Percentiles rank a stretch among this genome's conserved stretches.
phyloP scores from a whole-genome alignment of 2,329 filamentous ascomycete species.

The Ophiocordyceps robertsii region DNA sequence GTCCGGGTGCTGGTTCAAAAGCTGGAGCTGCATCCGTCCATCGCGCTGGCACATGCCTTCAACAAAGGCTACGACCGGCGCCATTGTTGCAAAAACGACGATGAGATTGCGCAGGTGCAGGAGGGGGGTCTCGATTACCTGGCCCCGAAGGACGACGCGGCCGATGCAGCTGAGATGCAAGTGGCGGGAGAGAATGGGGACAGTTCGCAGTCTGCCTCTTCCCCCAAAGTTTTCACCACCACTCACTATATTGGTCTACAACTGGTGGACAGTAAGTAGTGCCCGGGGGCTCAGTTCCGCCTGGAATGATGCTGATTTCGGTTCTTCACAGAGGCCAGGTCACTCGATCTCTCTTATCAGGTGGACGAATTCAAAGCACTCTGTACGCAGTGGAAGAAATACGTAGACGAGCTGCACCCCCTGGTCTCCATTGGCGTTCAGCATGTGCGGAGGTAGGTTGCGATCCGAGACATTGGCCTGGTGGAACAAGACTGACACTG shows the following conservation, averaged over 20 bases:
- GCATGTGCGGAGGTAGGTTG: slow-evolving; percentile 68
- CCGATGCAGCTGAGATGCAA: slow-evolving; percentile 5
- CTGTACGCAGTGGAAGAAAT: slow-evolving; percentile 64
- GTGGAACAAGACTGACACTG: not conserved
- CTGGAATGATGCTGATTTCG: slow-evolving; percentile 14
- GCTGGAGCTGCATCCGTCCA: slow-evolving; percentile 67
- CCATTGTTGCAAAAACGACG: slow-evolving; percentile 51
- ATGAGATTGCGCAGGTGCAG: slow-evolving; percentile 38
- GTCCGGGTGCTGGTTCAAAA: slow-evolving; percentile 73
- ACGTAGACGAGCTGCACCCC: slow-evolving; percentile 54
- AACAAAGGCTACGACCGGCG: slow-evolving; percentile 82
- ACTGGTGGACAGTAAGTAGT: slow-evolving; percentile 53
- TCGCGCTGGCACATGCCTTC: slow-evolving; percentile 78
- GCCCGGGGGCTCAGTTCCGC: not conserved
- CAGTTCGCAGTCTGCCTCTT: slow-evolving; percentile 9
- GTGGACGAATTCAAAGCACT: slow-evolving; percentile 78
- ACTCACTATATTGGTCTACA: slow-evolving; percentile 92
- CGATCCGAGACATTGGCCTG: too few relatives aligned
- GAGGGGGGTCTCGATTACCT: slow-evolving; percentile 37
- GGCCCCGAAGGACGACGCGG: slow-evolving; percentile 25
- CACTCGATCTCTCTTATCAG: slow-evolving; percentile 65
- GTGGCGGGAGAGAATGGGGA: slow-evolving; percentile 31
- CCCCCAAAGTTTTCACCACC: slow-evolving; percentile 59
- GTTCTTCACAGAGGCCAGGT: slow-evolving; percentile 42
- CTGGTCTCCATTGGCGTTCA: slow-evolving; percentile 57